Conservation (phyloP, 2,329 filamentous ascomycete genomes). For the Didymella exigua region DNA sequence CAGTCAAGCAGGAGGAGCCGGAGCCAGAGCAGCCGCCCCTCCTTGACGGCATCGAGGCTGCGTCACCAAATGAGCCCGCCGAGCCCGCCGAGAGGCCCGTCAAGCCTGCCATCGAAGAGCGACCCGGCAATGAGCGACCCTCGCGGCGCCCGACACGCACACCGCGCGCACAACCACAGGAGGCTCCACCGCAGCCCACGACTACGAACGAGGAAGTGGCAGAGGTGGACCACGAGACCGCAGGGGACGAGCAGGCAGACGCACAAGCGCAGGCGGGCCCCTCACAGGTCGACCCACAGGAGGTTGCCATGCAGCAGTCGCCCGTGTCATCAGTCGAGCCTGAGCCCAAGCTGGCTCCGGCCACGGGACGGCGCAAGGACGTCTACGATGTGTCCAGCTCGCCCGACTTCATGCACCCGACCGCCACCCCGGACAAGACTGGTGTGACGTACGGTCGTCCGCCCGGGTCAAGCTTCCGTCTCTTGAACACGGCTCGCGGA, state of each 20-base stretch:
- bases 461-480: conserved; percentile 15
- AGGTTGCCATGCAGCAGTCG: conserved; percentile 14
- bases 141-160: not conserved
- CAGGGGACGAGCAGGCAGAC: not conserved
- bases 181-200: not conserved
- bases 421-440: conserved; percentile 13
- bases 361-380: conserved; percentile 12
- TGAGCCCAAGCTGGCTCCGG: not conserved
- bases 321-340: conserved; percentile 13
- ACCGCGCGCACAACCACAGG: not conserved
- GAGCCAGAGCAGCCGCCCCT: conserved; percentile 19
- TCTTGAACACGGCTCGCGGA: conserved; percentile 19
- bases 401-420: conserved; percentile 20
- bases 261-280: not conserved
- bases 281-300: not conserved
- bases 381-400: conserved; percentile 28
- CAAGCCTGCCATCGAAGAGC: conserved; percentile 7
- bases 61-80: conserved; percentile 1
- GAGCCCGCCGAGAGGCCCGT: conserved; percentile 14
- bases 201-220: not conserved
- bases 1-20: conserved; percentile 37
- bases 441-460: conserved; percentile 23
- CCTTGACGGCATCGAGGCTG: conserved; percentile 11
- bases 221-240: not conserved
- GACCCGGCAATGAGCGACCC: not conserved